Evolutionary conservation across 192 early-diverging fungal genomes (phyloP).

Genomic region (Phlyctochytrium bullatum): DNA sequence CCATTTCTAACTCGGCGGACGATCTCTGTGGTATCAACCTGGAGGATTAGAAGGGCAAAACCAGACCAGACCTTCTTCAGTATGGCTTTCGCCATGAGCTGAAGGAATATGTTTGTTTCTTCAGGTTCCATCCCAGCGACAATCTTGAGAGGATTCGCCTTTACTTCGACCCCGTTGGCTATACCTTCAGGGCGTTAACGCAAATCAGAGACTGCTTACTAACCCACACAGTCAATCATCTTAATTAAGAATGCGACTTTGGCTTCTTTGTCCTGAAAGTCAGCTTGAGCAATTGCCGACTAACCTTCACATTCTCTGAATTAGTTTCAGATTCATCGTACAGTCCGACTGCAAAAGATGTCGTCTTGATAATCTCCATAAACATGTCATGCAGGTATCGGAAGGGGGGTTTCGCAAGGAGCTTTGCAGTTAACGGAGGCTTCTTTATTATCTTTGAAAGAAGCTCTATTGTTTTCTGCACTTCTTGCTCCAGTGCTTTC

Average conservation of each 20-base stretch:
- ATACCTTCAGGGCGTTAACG: conserved; percentile 26
- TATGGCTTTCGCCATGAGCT: conserved; percentile 47
- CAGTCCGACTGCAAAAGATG: conserved; percentile 42
- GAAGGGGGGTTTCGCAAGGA: conserved; percentile 61
- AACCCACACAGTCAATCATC: conserved; percentile 50
- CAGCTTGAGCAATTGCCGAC: neutral
- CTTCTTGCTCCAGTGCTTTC: conserved; percentile 38
- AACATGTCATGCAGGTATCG: conserved; percentile 58
- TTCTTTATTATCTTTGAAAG: conserved; percentile 47
- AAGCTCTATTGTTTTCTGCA: conserved; percentile 47
- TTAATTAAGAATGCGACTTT: conserved; percentile 54
- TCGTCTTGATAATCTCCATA: conserved; percentile 40
- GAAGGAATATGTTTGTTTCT: conserved; percentile 55
- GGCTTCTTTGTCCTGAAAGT: conserved; percentile 54
- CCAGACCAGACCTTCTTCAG: conserved; percentile 45
- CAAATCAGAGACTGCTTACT: neutral
- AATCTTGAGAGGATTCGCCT: conserved; percentile 55
- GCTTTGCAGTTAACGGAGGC: conserved; percentile 52
- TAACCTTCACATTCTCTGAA: conserved; percentile 52
- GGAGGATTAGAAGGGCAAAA: neutral
- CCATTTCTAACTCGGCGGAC: conserved; percentile 48
- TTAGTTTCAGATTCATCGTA: conserved; percentile 51
- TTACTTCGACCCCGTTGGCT: conserved; percentile 40
- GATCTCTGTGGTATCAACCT: conserved; percentile 44
- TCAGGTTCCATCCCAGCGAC: conserved; percentile 59